Percentiles rank a stretch among this genome's conserved stretches.
phyloP scores from a whole-genome alignment of 345 rosid genomes.

The Lumnitzera racemosa region DNA sequence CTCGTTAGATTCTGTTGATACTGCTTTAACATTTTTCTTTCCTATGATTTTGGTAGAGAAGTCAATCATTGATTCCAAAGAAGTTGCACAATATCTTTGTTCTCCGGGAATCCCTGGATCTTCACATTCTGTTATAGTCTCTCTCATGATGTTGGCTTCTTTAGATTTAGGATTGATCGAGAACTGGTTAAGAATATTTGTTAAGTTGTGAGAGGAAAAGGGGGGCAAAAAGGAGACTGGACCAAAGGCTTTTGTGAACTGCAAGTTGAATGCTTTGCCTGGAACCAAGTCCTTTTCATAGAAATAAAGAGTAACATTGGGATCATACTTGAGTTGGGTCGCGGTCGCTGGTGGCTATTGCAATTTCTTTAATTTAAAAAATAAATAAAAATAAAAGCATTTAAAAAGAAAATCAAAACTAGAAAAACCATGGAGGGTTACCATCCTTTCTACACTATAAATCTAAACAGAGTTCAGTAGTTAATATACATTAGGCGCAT shows the following conservation, averaged over 20 bases:
- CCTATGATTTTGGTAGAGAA: slow-evolving; percentile 44
- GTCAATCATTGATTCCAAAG: slow-evolving; percentile 78
- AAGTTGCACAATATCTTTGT: slow-evolving; percentile 72
- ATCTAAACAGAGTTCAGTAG: no score
- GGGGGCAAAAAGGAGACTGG: slow-evolving; percentile 62
- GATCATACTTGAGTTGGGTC: slow-evolving; percentile 34
- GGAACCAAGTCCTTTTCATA: slow-evolving; percentile 62
- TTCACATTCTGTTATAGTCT: slow-evolving; percentile 66
- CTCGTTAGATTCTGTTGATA: slow-evolving; percentile 54
- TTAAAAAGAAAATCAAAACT: no score
- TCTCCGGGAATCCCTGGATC: slow-evolving; percentile 54
- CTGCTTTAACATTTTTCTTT: slow-evolving; percentile 39
- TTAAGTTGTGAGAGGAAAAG: slow-evolving; percentile 52
- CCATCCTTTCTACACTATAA: no score
- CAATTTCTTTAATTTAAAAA: no score
- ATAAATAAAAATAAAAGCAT: no score
- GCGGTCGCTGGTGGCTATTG: slow-evolving; percentile 30
- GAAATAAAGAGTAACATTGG: slow-evolving; percentile 64
- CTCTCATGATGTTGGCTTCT: slow-evolving; percentile 59
- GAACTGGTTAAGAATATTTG: slow-evolving; percentile 39
- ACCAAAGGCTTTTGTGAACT: slow-evolving; percentile 39
- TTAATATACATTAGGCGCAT: no score
- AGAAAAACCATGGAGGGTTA: no score
- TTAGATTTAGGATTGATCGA: slow-evolving; percentile 48
- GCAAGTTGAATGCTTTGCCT: slow-evolving; percentile 44